These are phyloP conservation scores for Clonostachys rosea DNA, from an alignment of 2,329 filamentous ascomycete genomes.

Conservation along the genomic window DNA sequence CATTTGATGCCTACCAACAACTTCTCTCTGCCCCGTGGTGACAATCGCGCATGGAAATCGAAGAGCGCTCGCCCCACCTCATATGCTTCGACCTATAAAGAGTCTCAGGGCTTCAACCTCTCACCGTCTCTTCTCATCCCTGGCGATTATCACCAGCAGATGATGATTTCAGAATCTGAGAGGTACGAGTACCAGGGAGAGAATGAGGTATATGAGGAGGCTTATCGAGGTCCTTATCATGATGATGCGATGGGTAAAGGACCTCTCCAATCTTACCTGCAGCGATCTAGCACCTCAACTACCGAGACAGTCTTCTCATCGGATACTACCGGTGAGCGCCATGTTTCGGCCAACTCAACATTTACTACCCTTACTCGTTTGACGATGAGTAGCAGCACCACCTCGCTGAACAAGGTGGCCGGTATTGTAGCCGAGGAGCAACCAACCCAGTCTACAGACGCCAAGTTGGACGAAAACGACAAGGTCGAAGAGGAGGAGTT, in stretches of 20 bases:
- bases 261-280: slow-evolving; percentile 17
- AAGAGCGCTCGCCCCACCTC: slow-evolving; percentile 36
- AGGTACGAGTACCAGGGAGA: slow-evolving; percentile 23
- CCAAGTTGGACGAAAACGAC: slow-evolving; percentile 6
- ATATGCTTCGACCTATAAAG: slow-evolving; percentile 49
- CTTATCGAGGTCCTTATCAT: slow-evolving; percentile 10
- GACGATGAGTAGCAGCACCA: slow-evolving; percentile 49
- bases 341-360: slow-evolving; percentile 48
- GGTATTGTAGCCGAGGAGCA: slow-evolving; percentile 19
- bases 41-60: slow-evolving; percentile 16
- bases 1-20: slow-evolving; percentile 35
- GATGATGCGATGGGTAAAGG: slow-evolving; percentile 2
- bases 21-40: slow-evolving; percentile 43
- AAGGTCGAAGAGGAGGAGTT: slow-evolving; percentile 9
- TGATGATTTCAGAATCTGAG: slow-evolving; percentile 28
- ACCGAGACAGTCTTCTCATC: slow-evolving; percentile 42
- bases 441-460: no score
- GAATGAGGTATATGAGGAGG: slow-evolving; percentile 13
- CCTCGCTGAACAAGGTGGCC: slow-evolving; percentile 30
- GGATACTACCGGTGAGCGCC: slow-evolving; percentile 42
- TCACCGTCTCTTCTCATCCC: slow-evolving; percentile 62
- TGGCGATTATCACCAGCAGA: slow-evolving; percentile 51
- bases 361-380: slow-evolving; percentile 49
- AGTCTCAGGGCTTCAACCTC: slow-evolving; percentile 53
- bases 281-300: slow-evolving; percentile 51